Percentiles rank a stretch among this genome's conserved stretches.
Conservation (phyloP, 345 rosid species). For the Ceriops tagal region DNA sequence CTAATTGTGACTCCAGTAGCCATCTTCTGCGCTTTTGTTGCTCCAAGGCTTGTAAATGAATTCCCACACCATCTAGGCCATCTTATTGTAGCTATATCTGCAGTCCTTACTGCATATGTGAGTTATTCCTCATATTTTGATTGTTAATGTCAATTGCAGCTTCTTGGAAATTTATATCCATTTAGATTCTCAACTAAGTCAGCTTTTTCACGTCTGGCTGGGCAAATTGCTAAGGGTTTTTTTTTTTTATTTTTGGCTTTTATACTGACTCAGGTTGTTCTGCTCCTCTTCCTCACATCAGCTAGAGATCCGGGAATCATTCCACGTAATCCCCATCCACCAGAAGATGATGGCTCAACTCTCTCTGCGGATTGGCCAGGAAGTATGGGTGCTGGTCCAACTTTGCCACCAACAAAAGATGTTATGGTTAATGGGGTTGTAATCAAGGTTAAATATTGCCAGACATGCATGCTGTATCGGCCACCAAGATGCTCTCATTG, state of each 20-base stretch:
- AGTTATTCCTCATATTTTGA: conserved; percentile 25
- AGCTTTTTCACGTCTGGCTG: background rate
- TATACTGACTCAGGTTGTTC: conserved; percentile 49
- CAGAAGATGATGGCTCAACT: conserved; percentile 66
- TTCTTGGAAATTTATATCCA: background rate
- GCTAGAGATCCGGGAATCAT: conserved; percentile 93
- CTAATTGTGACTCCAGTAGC: conserved; percentile 62
- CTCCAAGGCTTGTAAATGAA: conserved; percentile 41
- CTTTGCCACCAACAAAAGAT: conserved; percentile 68
- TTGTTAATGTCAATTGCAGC: background rate
- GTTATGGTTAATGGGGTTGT: conserved; percentile 57
- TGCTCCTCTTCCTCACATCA: conserved; percentile 78
- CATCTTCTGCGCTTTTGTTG: conserved; percentile 67
- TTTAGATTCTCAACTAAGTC: conserved; percentile 1
- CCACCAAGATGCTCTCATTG: conserved; percentile 96
- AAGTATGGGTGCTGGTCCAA: conserved; percentile 32
- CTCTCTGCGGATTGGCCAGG: conserved; percentile 46
- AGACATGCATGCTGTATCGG: conserved; percentile 89
- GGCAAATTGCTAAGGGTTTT: conserved; percentile 1
- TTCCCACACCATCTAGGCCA: conserved; percentile 47
- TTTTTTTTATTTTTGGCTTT: background rate
- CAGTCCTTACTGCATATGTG: conserved; percentile 44
- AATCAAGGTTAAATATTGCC: conserved; percentile 79
- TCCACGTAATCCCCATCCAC: conserved; percentile 79
- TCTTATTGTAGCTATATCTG: conserved; percentile 35